Percentiles rank a stretch among this genome's conserved stretches.
Conservation (phyloP, 2,329 filamentous ascomycete genomes). For the Hymenotorrendiella dingleyae region DNA sequence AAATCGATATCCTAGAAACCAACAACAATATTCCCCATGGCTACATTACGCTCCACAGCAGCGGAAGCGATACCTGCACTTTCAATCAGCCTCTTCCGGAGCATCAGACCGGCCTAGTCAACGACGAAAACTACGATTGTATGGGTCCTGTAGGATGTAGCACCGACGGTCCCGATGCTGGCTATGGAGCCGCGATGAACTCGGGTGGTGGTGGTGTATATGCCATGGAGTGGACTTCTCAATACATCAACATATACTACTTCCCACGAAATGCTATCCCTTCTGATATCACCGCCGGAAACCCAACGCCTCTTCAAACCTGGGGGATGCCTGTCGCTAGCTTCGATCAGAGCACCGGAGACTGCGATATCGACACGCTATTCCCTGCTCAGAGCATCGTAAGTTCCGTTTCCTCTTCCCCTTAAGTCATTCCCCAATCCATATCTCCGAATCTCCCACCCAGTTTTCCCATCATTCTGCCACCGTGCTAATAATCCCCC, state of each 20-base stretch:
- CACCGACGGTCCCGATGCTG: not conserved
- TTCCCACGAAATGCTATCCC: slow-evolving; percentile 44
- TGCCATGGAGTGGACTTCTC: slow-evolving; percentile 48
- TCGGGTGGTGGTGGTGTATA: slow-evolving; percentile 37
- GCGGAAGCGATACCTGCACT: not conserved
- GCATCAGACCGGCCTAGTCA: not conserved
- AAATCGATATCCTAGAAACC: slow-evolving; percentile 6
- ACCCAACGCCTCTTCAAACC: not conserved
- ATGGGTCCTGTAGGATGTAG: not conserved
- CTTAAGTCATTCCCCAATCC: not conserved
- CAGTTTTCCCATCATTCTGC: no score
- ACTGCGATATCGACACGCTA: not conserved
- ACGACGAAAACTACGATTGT: not conserved
- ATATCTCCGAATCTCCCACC: no score
- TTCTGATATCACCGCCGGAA: not conserved
- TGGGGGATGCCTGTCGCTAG: not conserved
- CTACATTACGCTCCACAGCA: slow-evolving; percentile 10
- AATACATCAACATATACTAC: slow-evolving; percentile 42
- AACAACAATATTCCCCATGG: slow-evolving; percentile 2
- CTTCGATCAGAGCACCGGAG: not conserved
- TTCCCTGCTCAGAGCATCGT: not conserved
- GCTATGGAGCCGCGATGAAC: slow-evolving; percentile 9
- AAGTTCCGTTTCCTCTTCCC: not conserved
- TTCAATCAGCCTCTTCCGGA: slow-evolving; percentile 18
- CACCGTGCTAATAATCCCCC: not conserved